Evolutionary conservation across 2,329 filamentous ascomycete species (phyloP).

Genomic region (Trichoderma sp.): DNA sequence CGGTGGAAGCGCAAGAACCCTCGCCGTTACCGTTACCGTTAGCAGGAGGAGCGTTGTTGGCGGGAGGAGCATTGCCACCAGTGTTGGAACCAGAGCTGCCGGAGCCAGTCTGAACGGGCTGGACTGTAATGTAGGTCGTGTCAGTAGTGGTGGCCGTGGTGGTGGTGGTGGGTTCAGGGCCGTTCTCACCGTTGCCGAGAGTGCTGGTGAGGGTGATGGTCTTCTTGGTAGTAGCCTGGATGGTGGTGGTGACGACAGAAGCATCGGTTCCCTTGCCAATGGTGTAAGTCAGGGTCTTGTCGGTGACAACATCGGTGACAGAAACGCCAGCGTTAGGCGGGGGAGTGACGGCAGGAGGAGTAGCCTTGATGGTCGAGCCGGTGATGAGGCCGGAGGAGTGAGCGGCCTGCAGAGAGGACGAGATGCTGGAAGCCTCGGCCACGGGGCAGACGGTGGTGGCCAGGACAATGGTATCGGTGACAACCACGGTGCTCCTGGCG

Average conservation of each 20-base stretch:
- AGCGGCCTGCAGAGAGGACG: conserved; percentile 38
- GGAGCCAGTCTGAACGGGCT: conserved; percentile 24
- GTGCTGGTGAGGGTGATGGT: conserved; percentile 35
- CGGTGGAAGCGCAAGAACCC: conserved; percentile 22
- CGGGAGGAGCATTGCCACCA: background rate
- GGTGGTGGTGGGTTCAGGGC: conserved; percentile 36
- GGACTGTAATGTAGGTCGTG: conserved; percentile 36
- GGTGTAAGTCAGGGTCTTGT: conserved; percentile 37
- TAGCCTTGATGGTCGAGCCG: conserved; percentile 37
- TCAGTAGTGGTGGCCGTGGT: conserved; percentile 37
- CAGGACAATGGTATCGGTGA: conserved; percentile 41
- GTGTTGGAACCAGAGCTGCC: conserved; percentile 23
- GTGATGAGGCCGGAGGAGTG: conserved; percentile 37
- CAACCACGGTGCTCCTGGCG: conserved; percentile 33
- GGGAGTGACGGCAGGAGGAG: conserved; percentile 24
- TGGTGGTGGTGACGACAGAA: conserved; percentile 41
- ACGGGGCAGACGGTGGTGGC: conserved; percentile 47
- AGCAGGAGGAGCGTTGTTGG: conserved; percentile 7
- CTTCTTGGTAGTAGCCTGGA: conserved; percentile 42
- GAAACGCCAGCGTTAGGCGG: conserved; percentile 25
- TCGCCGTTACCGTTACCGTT: conserved; percentile 8
- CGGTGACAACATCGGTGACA: conserved; percentile 30
- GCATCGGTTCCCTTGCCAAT: conserved; percentile 29
- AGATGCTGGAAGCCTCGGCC: conserved; percentile 40
- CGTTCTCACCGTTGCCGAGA: conserved; percentile 6